Base-by-base conservation (phyloP, 108 stramenopile genomes). In the Seminavis robusta region DNA sequence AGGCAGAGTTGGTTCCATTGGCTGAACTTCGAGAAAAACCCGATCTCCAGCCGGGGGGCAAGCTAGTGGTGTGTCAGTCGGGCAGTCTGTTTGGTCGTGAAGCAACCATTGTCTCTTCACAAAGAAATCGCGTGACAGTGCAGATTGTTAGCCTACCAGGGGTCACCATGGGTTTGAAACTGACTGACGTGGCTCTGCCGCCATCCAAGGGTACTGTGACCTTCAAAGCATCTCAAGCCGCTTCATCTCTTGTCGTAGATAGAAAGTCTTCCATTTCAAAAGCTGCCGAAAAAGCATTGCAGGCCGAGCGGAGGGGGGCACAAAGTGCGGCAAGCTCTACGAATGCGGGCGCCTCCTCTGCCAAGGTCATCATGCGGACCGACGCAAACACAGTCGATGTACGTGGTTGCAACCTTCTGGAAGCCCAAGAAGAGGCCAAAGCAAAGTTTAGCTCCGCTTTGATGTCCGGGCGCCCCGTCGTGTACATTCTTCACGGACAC, bases 311-410 rank as follows among this genome's bases (percentile, higher is more conserved):
- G n/a, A 40, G 41, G n/a, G 36, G 16, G 11, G 25, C 26, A 27
- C 33, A 55, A 33, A 23, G 59, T 64, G 27, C 26, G 40, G n/a
- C n/a, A n/a, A n/a, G n/a, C n/a, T n/a, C n/a, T n/a, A n/a, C n/a
- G n/a, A 7, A 59, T 20, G 4, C 15, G 32, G 21, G 38, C 4
- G 47, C 36, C 30, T 50, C 52, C 19, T 59, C 51, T 31, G 10
- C 59, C 6, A 54, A 21, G 26, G 20, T 66, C 46, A 29, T 36
- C 27, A 86, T 93, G 48, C 81, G 87, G 27, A 86, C 74, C 13
- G 69, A 79, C 17, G 65, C 74, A 21, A 96, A 96, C 69, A 94
- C 95, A 17, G 74, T 94, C 30, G 90, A 96, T 44, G 80, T 88
- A 31, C 83, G 90, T 7, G 95, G 91, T 15, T 74, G 55, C 58